Evolutionary conservation across 2,329 filamentous ascomycete genomes (phyloP), one percentile per base, ranked within the genome.

Genomic region (Chaetomium olivaceum): DNA sequence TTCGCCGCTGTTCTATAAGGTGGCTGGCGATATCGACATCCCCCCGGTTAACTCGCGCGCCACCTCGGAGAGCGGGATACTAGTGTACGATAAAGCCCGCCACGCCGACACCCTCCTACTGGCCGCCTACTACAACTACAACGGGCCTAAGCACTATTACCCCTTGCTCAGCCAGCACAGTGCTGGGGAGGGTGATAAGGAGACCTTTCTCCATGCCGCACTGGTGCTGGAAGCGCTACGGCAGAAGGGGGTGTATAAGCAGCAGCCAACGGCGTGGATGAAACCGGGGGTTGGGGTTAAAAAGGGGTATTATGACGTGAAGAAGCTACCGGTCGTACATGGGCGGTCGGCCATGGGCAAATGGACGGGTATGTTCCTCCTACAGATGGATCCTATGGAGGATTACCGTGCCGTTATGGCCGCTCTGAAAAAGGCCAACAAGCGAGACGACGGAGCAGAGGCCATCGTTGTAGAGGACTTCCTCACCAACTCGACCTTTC

Each of bases 61-160:
- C 29, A 79, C 78, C 21, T 80, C 80, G 16, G 82, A 85, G 72
- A 80, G 81, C 2, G 81, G 83, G 21, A 78, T 84, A 59, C 66
- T 86, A 1, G 70, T 83, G 5, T 76, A 81, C 63, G 80, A 82
- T 66, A 85, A 85, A 68, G 75, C 73, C 7, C 77, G 76, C 0
- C 83, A 85, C 64, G 73, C 74, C 21, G 74, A 77, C 29, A 80
- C 79, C 31, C 75, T 86, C 0, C 72, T 85, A 9, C 79, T 86
- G 25, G 78, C 80, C 27, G 76, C 80, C 0, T 86, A 85, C 73
- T 86, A 86, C 76, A 86, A 85, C 75, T 81, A 81, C 72, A 82
- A 82, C 73, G 84, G 84, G 0, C 82, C 83, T 1, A 72, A 76
- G 19, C 78, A 79, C 71, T 86, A 82, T 74, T 86, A 84, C 69